Percentiles rank a stretch among this genome's conserved stretches.
These are phyloP conservation scores for Aspergillus sp. DNA, from an alignment of 2,329 filamentous ascomycete genomes.

Conservation along the genomic window DNA sequence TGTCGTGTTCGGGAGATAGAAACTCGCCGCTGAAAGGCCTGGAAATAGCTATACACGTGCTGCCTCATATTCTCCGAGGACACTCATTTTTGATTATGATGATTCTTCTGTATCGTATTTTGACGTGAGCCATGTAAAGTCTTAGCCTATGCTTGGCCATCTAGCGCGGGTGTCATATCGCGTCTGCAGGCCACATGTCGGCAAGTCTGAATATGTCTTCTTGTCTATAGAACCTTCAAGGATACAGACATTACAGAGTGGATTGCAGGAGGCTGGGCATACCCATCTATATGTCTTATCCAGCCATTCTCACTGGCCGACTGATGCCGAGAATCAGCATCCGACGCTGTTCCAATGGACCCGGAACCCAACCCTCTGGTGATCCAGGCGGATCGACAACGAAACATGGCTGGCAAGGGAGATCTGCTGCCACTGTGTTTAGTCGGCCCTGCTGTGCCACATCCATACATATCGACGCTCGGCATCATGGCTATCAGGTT, in stretches of 20 bases:
- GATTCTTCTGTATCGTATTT: no score
- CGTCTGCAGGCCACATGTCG: no score
- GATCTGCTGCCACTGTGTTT: neutral
- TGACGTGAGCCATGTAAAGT: no score
- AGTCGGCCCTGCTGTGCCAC: neutral
- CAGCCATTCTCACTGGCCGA: neutral
- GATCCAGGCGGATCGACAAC: neutral
- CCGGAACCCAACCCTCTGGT: neutral
- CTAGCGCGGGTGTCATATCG: no score
- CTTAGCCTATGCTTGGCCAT: no score
- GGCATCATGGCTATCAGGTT: neutral
- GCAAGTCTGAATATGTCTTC: no score
- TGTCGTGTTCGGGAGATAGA: no score
- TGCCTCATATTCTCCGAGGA: no score
- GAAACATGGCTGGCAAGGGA: neutral
- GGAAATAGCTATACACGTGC: no score
- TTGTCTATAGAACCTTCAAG: neutral
- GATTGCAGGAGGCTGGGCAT: neutral
- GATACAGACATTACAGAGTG: neutral
- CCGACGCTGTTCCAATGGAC: neutral
- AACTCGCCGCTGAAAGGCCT: no score
- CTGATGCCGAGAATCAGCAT: neutral
- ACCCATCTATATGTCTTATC: neutral
- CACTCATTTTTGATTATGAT: no score
- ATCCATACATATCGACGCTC: neutral